Base-by-base conservation (phyloP, 768 basidiomycete genomes). In the Lyophyllum semitale region DNA sequence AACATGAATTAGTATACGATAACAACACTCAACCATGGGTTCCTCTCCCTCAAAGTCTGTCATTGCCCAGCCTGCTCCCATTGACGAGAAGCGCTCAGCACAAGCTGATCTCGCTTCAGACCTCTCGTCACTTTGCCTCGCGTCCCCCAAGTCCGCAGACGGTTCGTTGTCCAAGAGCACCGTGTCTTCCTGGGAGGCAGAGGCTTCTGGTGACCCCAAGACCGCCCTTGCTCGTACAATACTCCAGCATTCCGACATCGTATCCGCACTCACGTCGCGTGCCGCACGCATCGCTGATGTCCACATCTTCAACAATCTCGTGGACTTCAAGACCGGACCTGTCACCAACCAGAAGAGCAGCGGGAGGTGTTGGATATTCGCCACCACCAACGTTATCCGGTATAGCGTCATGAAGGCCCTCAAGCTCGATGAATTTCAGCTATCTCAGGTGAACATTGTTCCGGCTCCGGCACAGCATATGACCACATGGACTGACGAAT, bases 311-410 rank as follows among this genome's bases (percentile, higher is more conserved):
- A 95, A 94, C 70, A 79, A 84, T 61, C 77, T 84, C 58, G 66
- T 97, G 20, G 88, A 87, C 51, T 88, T 89, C 73, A 89, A 91
- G 77, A 86, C 93, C 1, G 83, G 80, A 1, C 93, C 93, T 9
- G 76, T 95, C 59, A 95, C 93, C 12, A 83, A 89, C 71, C 94
- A 96, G 82, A 89, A 86, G 74, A 85, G 80, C 66, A 91, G 88
- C 54, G 95, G 95, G 0, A 78, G 95, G 44, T 98, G 95, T 76
- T 98, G 96, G 95, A 78, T 97, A 8, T 98, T 98, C 68, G 91
- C 95, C 2, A 91, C 92, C 7, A 95, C 93, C 58, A 93, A 93
- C 70, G 82, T 93, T 23, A 76, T 94, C 55, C 80, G 95, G 4
- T 90, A 91, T 72, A 82, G 85, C 48, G 78, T 95, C 60, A 91